phyloP scores from a whole-genome alignment of 805 yeast genomes.

The Starmerella scarabaei region DNA sequence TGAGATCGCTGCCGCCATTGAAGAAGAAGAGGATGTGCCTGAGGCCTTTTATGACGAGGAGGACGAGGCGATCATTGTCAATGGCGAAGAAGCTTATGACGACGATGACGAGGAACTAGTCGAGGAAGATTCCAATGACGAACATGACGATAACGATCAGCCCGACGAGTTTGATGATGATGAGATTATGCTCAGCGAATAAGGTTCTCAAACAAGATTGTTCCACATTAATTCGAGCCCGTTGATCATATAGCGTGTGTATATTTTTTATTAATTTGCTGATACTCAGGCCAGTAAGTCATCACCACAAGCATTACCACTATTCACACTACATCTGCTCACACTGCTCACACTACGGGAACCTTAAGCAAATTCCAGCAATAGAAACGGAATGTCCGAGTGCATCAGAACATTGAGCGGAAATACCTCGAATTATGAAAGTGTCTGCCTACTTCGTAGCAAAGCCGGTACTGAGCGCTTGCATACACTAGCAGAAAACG shows the following conservation, averaged over 20 bases:
- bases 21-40: constrained; percentile 28
- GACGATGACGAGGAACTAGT: constrained; percentile 26
- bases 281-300: too few species aligned
- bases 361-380: too few species aligned
- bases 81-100: constrained; percentile 36
- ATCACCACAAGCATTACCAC: too few species aligned
- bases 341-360: too few species aligned
- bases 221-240: too few species aligned
- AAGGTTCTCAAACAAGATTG: too few species aligned
- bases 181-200: constrained; percentile 17
- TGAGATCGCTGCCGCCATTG: constrained; percentile 30
- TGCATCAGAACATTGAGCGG: too few species aligned
- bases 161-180: constrained; percentile 25
- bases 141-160: constrained; percentile 24
- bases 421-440: neutral
- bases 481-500: neutral
- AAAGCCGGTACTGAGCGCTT: neutral
- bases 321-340: too few species aligned
- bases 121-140: constrained; percentile 28
- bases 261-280: too few species aligned
- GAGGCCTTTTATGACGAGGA: constrained; percentile 31
- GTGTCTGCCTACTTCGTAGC: neutral
- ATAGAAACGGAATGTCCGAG: too few species aligned
- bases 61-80: constrained; percentile 30
- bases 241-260: too few species aligned